Percentiles rank a stretch among this genome's conserved stretches.
These are phyloP conservation scores for Zasmidium angulare DNA, from an alignment of 2,329 filamentous ascomycete species.

Conservation along the genomic window DNA sequence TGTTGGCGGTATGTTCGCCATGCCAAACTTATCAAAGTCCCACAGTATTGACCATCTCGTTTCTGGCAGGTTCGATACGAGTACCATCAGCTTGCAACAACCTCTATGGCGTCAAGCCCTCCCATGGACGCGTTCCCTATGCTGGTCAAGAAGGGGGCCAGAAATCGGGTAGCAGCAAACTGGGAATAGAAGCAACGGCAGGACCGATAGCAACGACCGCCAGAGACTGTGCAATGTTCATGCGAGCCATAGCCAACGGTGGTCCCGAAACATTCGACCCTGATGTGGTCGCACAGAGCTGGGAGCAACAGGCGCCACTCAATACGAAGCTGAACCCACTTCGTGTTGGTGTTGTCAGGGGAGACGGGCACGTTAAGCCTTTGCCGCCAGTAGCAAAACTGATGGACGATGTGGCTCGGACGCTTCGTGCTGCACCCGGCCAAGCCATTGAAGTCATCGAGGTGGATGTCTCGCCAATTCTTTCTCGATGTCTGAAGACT, in stretches of 20 bases:
- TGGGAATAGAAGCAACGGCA: conserved; percentile 44
- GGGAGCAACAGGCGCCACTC: conserved; percentile 32
- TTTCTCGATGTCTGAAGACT: conserved; percentile 57
- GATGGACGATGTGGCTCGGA: conserved; percentile 46
- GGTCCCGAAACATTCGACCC: conserved; percentile 53
- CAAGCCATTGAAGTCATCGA: conserved; percentile 57
- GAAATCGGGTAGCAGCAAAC: conserved; percentile 48
- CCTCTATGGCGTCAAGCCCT: conserved; percentile 50
- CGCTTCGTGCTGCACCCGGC: conserved; percentile 32
- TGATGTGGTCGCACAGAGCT: conserved; percentile 42
- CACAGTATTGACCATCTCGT: neutral
- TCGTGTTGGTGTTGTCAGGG: conserved; percentile 50
- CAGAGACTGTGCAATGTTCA: conserved; percentile 54
- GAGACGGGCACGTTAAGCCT: conserved; percentile 53
- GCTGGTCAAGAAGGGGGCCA: conserved; percentile 52
- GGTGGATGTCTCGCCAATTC: conserved; percentile 52
- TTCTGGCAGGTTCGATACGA: conserved; percentile 38
- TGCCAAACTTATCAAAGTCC: neutral
- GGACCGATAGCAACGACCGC: conserved; percentile 49
- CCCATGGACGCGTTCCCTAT: conserved; percentile 50
- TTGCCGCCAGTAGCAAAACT: conserved; percentile 51
- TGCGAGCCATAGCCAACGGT: conserved; percentile 55
- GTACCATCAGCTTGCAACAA: conserved; percentile 54
- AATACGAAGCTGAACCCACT: conserved; percentile 30
- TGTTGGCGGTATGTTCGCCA: conserved; percentile 39